Evolutionary conservation across 2,329 filamentous ascomycete species (phyloP).

Genomic region (Fusarium bactridioides): DNA sequence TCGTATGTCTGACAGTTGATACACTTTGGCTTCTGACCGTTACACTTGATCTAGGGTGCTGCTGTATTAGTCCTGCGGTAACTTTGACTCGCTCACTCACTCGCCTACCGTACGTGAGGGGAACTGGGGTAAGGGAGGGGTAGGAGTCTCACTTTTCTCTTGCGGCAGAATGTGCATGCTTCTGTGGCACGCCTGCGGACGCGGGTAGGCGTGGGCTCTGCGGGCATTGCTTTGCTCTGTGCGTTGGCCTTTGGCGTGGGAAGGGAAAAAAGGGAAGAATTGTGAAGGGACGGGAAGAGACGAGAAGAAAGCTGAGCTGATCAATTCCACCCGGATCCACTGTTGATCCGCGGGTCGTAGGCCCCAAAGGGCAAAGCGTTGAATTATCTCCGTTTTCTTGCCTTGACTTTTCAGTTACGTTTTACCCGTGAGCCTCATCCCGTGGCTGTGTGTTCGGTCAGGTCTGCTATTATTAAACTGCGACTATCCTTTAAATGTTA

Average conservation of each 20-base stretch:
- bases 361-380: neutral
- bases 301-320: neutral
- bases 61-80: neutral
- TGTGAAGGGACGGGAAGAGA: constrained; percentile 3
- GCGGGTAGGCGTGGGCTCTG: constrained; percentile 11
- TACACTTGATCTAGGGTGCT: constrained; percentile 57
- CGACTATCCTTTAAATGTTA: neutral
- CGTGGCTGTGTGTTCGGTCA: neutral
- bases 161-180: constrained; percentile 45
- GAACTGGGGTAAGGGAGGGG: neutral
- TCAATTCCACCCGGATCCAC: constrained; percentile 1
- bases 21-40: constrained; percentile 34
- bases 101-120: neutral
- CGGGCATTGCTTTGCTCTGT: neutral
- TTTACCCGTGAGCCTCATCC: neutral
- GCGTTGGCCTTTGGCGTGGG: neutral
- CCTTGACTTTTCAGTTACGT: neutral
- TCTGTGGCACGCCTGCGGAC: constrained; percentile 41
- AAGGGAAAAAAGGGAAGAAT: neutral
- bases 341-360: constrained; percentile 10
- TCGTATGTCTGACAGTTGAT: constrained; percentile 27
- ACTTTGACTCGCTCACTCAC: neutral
- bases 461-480: neutral
- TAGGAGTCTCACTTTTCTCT: constrained; percentile 38
- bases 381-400: neutral